Evolutionary conservation across 148 eudicot species (phyloP), one percentile per base, ranked within the genome.

Genomic region (Gaultheria prostrata): DNA sequence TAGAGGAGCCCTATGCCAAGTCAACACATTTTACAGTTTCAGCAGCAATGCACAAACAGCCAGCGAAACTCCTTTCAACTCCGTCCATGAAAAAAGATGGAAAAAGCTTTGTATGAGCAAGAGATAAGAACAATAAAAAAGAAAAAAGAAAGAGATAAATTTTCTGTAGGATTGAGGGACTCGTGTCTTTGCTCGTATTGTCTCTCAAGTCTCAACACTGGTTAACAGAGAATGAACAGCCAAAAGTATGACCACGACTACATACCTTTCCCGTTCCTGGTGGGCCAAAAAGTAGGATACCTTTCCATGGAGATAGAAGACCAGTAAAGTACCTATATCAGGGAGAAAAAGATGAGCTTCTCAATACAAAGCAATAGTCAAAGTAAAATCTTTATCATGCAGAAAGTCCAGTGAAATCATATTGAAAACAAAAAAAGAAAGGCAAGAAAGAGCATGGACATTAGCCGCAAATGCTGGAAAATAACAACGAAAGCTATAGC

Each of bases 251-350:
- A 63, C 4, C 69, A 63, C 3, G 75, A 77, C 35, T 73, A 83
- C 90, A 80, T 85, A 96, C 99, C 93, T 96, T 96, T 87, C 99
- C 99, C 0, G 99, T 96, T 88, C 99, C 99, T 80, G 98, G 99
- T 84, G 99, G 99, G 43, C 99, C 99, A 83, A 96, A 96, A 46
- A 96, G 91, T 80, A 96, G 97, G 87, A 96, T 96, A 13, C 99
- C 99, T 90, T 96, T 96, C 99, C 99, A 96, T 76, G 98, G 98
- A 57, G 98, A 90, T 78, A 95, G 82, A 82, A 95, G 89, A 86
- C 98, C 98, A 80, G 95, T 95, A 84, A 95, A 95, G 88, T 95
- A 95, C 93, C 98, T 95, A 80, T n/a, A 86, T 83, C 67, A 43
- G 80, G 49, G 61, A 76, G 46, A 79, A 82, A 77, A 82, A 77